Evolutionary conservation across 2,329 filamentous ascomycete genomes (phyloP).

Genomic region (Trichoderma aggressivum): DNA sequence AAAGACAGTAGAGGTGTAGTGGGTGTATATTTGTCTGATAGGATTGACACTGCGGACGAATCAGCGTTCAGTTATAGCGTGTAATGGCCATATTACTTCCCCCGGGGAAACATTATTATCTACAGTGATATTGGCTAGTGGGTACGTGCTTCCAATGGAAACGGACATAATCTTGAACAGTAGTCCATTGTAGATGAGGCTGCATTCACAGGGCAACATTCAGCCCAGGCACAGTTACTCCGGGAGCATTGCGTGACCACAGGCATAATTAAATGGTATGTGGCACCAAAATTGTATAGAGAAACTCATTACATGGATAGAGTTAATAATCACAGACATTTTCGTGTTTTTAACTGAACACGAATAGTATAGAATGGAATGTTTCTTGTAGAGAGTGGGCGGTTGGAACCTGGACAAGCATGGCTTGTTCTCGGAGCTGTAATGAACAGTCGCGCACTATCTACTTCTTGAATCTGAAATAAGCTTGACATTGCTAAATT

Average conservation of each 20-base stretch:
- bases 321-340: too few relatives aligned
- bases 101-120: not conserved
- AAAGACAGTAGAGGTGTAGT: not conserved
- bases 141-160: not conserved
- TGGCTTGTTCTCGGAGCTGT: not conserved
- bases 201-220: not conserved
- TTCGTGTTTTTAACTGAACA: not conserved
- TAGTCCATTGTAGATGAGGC: not conserved
- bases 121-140: rapidly evolving
- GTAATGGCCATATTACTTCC: not conserved
- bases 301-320: too few relatives aligned
- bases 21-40: too few relatives aligned
- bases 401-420: not conserved
- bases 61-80: not conserved
- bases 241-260: not conserved
- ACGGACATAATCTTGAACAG: not conserved
- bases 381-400: not conserved
- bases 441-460: not conserved
- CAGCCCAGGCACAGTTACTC: not conserved
- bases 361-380: not conserved
- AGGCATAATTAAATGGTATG: not conserved
- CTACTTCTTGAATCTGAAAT: too few relatives aligned
- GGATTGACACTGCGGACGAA: not conserved
- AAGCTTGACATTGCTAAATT: too few relatives aligned
- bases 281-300: not conserved